Evolutionary conservation across 345 rosid species (phyloP).

Genomic region (Eucalyptus shirleyi): DNA sequence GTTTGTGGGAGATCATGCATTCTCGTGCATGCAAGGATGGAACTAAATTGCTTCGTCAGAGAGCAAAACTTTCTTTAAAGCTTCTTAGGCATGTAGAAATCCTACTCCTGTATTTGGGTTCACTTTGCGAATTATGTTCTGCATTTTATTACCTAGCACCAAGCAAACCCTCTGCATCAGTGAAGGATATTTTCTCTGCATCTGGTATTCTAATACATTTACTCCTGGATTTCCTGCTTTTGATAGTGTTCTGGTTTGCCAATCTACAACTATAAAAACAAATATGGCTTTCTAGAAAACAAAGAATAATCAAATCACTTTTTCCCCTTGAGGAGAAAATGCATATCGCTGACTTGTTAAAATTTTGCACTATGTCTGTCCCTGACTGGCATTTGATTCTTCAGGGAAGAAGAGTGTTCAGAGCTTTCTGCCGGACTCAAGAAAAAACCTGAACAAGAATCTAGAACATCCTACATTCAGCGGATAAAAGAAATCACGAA

Average conservation of each 20-base stretch:
- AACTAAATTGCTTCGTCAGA: background rate
- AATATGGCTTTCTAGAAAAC: background rate
- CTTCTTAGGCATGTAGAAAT: background rate
- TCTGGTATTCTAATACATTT: background rate
- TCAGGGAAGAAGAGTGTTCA: constrained; percentile 48
- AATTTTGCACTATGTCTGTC: background rate
- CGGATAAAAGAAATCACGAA: constrained; percentile 70
- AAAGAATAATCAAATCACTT: background rate
- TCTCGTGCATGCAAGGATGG: background rate
- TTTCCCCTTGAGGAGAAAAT: background rate
- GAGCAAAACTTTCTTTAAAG: background rate
- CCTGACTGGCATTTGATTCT: background rate
- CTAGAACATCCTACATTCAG: constrained; percentile 53
- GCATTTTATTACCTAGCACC: background rate
- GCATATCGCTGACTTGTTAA: background rate
- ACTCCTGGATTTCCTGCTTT: background rate
- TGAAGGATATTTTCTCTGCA: background rate
- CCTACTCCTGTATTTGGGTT: background rate
- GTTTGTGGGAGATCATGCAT: background rate
- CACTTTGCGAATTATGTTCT: background rate
- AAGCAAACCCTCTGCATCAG: background rate
- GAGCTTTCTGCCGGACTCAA: constrained; percentile 32
- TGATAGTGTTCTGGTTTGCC: background rate
- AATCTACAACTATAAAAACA: background rate
- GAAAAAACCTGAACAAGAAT: constrained; percentile 36